Conservation (phyloP, 2,329 filamentous ascomycete genomes). For the Myriangium duriaei region DNA sequence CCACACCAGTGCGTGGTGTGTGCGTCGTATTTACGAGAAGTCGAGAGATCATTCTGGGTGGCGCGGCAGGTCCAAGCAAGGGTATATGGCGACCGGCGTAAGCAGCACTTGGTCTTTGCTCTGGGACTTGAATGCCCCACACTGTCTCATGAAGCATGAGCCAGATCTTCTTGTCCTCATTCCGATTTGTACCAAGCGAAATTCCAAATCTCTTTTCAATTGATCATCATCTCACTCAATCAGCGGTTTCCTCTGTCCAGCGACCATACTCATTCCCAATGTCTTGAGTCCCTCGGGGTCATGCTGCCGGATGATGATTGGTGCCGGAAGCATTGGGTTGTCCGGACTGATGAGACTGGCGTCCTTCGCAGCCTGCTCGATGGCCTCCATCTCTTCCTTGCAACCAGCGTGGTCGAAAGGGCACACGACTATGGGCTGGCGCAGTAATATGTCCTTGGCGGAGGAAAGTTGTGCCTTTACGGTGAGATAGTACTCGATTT, state of each 20-base stretch:
- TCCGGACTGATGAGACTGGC: conserved; percentile 78
- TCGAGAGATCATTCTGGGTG: too few relatives aligned
- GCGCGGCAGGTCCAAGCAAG: too few relatives aligned
- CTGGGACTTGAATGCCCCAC: too few relatives aligned
- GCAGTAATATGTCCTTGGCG: conserved; percentile 74
- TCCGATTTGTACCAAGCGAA: too few relatives aligned
- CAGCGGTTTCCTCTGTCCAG: conserved; percentile 48
- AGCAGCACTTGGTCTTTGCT: too few relatives aligned
- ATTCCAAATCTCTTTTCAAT: too few relatives aligned
- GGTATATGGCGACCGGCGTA: too few relatives aligned
- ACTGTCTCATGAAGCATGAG: too few relatives aligned
- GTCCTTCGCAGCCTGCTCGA: conserved; percentile 89
- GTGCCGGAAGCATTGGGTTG: conserved; percentile 83
- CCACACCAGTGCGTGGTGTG: too few relatives aligned
- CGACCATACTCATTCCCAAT: conserved; percentile 51
- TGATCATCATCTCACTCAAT: too few relatives aligned
- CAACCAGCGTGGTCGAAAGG: conserved; percentile 90
- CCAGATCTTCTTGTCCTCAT: too few relatives aligned
- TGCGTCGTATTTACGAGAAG: too few relatives aligned
- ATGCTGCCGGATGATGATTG: conserved; percentile 64
- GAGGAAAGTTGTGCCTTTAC: conserved; percentile 80
- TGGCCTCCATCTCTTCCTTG: conserved; percentile 97
- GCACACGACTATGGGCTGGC: conserved; percentile 91
- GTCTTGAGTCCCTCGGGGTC: conserved; percentile 53
- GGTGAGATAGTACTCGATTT: conserved; percentile 92